Percentiles rank a stretch among this genome's conserved stretches.
phyloP scores from a whole-genome alignment of 2,329 filamentous ascomycete species.

The Venturia pyrina region DNA sequence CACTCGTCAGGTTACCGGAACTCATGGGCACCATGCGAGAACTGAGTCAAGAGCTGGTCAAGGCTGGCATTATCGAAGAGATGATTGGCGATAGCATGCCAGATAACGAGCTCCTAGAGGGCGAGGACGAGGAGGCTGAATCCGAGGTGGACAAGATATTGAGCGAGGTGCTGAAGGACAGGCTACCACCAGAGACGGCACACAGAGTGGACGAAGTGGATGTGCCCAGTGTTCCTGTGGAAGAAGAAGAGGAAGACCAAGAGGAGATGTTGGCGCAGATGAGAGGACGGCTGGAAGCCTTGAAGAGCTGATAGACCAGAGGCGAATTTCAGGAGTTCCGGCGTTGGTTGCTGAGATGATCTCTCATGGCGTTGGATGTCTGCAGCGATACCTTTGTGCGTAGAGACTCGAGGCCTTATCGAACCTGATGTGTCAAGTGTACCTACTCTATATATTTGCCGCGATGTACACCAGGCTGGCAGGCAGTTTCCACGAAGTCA shows the following conservation, averaged over 20 bases:
- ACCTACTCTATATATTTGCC: no score
- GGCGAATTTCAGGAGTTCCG: not conserved
- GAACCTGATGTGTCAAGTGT: no score
- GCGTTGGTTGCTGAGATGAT: not conserved
- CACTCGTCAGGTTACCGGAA: constrained; percentile 72
- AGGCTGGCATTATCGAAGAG: constrained; percentile 94
- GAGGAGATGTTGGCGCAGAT: constrained; percentile 91
- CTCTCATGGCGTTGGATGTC: not conserved
- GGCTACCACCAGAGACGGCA: constrained; percentile 54
- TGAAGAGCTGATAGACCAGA: constrained; percentile 64
- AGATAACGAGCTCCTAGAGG: constrained; percentile 58
- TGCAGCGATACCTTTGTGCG: not conserved
- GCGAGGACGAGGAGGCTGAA: constrained; percentile 66
- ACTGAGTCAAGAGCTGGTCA: constrained; percentile 76
- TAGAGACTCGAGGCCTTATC: not conserved
- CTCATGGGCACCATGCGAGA: constrained; percentile 83
- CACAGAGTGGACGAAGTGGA: constrained; percentile 42
- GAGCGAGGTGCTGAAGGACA: constrained; percentile 77
- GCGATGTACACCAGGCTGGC: no score
- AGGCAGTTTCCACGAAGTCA: no score
- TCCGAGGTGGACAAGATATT: constrained; percentile 87
- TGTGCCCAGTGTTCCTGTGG: constrained; percentile 42
- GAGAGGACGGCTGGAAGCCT: constrained; percentile 78
- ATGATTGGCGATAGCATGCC: constrained; percentile 85
- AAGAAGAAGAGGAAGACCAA: constrained; percentile 77